A percentile compares a stretch with the other conserved stretches of the same genome.
These are phyloP conservation scores for Pleurozium schreberi DNA, from an alignment of 225 moss, liverwort and hornwort genomes.

Conservation along the genomic window DNA sequence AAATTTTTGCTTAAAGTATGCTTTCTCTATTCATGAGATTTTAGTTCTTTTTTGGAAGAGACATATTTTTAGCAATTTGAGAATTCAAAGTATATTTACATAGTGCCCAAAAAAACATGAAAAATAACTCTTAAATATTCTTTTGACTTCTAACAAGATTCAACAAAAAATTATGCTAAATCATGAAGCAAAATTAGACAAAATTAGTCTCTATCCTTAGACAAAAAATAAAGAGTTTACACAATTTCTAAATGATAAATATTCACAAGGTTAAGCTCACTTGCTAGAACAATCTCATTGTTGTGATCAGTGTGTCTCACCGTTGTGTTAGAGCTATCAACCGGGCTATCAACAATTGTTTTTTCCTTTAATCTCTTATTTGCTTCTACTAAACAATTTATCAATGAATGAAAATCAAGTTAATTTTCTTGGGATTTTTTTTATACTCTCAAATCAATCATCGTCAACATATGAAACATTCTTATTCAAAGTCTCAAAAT, in stretches of 20 bases:
- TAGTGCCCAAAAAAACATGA: fast-evolving
- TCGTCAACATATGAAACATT: no score
- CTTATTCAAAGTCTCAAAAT: background rate
- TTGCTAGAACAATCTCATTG: fast-evolving
- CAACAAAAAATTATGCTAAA: background rate
- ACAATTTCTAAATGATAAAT: no score
- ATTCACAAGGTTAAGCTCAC: background rate
- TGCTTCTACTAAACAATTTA: background rate
- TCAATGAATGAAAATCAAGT: background rate
- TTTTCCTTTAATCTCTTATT: background rate
- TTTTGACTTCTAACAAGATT: background rate
- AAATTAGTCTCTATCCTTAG: background rate
- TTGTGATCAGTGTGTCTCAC: background rate
- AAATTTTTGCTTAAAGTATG: background rate
- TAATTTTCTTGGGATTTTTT: background rate
- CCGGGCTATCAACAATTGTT: background rate
- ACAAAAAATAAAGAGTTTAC: background rate
- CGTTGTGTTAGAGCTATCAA: background rate
- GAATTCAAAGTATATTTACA: background rate
- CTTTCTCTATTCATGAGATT: fast-evolving
- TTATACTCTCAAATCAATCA: background rate
- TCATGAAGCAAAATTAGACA: no score
- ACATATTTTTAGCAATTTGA: background rate
- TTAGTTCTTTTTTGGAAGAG: background rate
- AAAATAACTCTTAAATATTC: background rate